Percentiles rank a stretch among this genome's conserved stretches.
These are phyloP conservation scores for Phytophthora sp. DNA, from an alignment of 352 stramenopile species.

Conservation along the genomic window DNA sequence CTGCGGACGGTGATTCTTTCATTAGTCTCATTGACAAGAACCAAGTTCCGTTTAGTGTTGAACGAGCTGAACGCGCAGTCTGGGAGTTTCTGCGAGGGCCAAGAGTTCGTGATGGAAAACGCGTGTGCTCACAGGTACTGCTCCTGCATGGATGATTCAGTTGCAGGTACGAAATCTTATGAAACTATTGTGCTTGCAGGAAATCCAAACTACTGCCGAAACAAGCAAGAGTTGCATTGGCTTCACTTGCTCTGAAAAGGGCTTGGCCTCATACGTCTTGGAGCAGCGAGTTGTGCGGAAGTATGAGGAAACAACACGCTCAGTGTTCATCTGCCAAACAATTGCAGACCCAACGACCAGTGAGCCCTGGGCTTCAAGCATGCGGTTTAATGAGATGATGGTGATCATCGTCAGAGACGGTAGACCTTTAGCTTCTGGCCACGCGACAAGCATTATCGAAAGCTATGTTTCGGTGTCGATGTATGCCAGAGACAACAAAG, in stretches of 20 bases:
- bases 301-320: neutral
- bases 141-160: neutral
- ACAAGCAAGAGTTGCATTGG: constrained; percentile 1
- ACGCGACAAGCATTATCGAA: neutral
- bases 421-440: neutral
- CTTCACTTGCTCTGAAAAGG: neutral
- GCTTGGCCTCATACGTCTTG: neutral
- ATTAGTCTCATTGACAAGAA: constrained; percentile 4
- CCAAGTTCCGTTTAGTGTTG: constrained; percentile 5
- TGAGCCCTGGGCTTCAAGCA: neutral
- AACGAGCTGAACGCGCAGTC: neutral
- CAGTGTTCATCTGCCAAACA: constrained; percentile 8
- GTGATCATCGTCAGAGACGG: neutral
- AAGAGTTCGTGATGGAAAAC: neutral
- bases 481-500: neutral
- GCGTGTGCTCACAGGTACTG: neutral
- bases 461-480: neutral
- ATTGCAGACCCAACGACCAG: neutral
- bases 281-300: constrained; percentile 1
- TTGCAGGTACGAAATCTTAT: too few relatives aligned
- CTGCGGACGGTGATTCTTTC: neutral
- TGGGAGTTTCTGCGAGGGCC: constrained; percentile 6
- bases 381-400: constrained; percentile 8
- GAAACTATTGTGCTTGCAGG: too few relatives aligned
- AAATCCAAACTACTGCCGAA: too few relatives aligned